These are phyloP conservation scores for Moniliella sp. DNA, from an alignment of 1,284 basidiomycete species.

Conservation along the genomic window DNA sequence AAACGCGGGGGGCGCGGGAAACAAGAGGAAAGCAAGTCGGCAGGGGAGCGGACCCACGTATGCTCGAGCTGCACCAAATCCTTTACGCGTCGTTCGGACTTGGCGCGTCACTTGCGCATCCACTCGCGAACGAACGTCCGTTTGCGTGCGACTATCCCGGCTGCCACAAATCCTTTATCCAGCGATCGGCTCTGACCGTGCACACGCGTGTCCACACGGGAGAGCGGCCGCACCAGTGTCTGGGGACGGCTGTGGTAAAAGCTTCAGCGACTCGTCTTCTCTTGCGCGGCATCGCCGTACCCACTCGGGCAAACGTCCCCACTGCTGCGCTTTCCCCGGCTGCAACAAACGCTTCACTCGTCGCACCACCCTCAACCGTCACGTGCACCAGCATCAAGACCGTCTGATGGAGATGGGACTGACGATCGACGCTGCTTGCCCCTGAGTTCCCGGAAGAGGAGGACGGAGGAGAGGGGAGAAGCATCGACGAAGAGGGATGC, in stretches of 20 bases:
- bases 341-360: constrained; percentile 32
- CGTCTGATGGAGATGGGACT: too few relatives aligned
- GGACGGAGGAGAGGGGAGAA: too few relatives aligned
- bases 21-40: too few relatives aligned
- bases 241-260: constrained; percentile 41
- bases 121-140: constrained; percentile 69
- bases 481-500: too few relatives aligned
- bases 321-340: constrained; percentile 28
- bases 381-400: constrained; percentile 27
- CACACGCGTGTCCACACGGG: constrained; percentile 67
- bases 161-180: constrained; percentile 30
- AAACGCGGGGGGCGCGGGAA: too few relatives aligned
- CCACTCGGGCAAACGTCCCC: constrained; percentile 40
- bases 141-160: constrained; percentile 43
- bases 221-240: constrained; percentile 62
- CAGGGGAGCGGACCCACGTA: constrained; percentile 29
- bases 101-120: constrained; percentile 49
- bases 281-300: constrained; percentile 49
- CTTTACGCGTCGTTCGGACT: constrained; percentile 27
- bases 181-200: constrained; percentile 48
- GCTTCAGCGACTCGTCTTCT: constrained; percentile 42
- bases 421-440: too few relatives aligned
- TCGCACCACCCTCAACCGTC: constrained; percentile 30
- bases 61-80: constrained; percentile 30
- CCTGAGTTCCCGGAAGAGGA: too few relatives aligned